Base-by-base conservation (phyloP, 257 asterid species). In the Salvia hispanica region DNA sequence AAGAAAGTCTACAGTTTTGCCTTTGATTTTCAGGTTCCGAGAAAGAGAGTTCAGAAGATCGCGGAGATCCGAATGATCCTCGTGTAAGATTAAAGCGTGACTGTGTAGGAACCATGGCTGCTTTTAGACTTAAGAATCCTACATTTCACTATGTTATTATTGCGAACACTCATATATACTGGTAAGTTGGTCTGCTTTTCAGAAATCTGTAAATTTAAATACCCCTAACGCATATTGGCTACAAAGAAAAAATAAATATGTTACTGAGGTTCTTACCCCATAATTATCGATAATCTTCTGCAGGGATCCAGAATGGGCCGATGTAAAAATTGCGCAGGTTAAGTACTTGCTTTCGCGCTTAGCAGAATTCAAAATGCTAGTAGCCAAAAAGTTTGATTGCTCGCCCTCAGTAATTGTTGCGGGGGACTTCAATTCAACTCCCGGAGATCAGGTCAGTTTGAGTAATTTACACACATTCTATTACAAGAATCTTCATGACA, bases 241-340 rank as follows among this genome's bases (percentile, higher is more conserved):
- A 12, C 64, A 43, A 13, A 67, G 11, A 54, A 16, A 1, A 14
- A 33, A 10, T 15, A 72, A 57, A 14, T 60, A 18, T 16, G 25
- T 9, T 44, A 25, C 44, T 44, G 45, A n/a, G 56, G 11, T 62
- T 72, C 28, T 72, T 43, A 53, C 42, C 37, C 37, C 34, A n/a
- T 13, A 52, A 59, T 11, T 18, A 36, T 34, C 45, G 6, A 33
- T 33, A 37, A 65, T 52, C 52, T 77, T 50, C 43, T 76, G 48
- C 86, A 92, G 98, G 97, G 91, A 90, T 81, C 98, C 98, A 12
- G 88, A 82, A 75, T 92, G 86, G 94, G 87, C 84, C 0, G 96
- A 93, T 62, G 96, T 93, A 40, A 88, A 93, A 78, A 88, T 88
- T 37, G 92, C 97, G 9, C 99, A 93, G 77, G 96, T 86, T 64